Base-by-base conservation (phyloP, 805 yeast species). In the Myxozyma sirexii region DNA sequence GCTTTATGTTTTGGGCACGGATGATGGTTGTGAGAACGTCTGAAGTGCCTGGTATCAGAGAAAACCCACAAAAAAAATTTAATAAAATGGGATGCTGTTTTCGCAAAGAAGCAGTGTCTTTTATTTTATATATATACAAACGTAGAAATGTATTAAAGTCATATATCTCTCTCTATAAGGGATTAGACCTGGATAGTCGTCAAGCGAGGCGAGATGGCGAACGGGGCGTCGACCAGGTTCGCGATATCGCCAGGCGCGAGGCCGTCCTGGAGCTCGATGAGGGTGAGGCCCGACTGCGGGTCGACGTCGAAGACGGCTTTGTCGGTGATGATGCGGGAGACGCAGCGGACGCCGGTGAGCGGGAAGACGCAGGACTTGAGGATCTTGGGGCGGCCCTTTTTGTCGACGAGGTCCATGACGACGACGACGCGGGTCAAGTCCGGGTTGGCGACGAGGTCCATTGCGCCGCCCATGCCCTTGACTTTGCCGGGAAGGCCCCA, bases 381-480 rank as follows among this genome's bases (percentile, higher is more conserved):
- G 50, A 80, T 80, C 73, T 80, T 80, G 8, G 82, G 72, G 38
- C 75, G 68, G 29, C 82, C 82, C 66, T 78, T 74, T 67, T 75
- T 77, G 65, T 80, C 82, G 33, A 72, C 74, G 65, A 80, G 83
- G 59, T 80, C 82, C 73, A 79, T 80, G 54, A 77, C 71, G 12
- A 78, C 81, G 35, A 80, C 77, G 17, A 80, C 82, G 54, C 72
- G 70, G 4, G 83, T 80, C 37, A 74, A 68, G 27, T 70, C 69
- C 15, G 82, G 82, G 63, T 79, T 78, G 5, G 81, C 76, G 4
- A 79, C 82, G 24, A 80, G 74, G 65, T 79, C 83, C 83, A 80
- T 80, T 24, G 83, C 83, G 17, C 83, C 83, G 26, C 83, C 83
- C 79, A 80, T 80, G 19, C 83, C 83, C 67, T 78, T 79, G 45